A percentile compares a stretch with the other conserved stretches of the same genome.
These are phyloP conservation scores for Heliamphora exappendiculata DNA, from an alignment of 148 eudicot genomes.

Conservation along the genomic window DNA sequence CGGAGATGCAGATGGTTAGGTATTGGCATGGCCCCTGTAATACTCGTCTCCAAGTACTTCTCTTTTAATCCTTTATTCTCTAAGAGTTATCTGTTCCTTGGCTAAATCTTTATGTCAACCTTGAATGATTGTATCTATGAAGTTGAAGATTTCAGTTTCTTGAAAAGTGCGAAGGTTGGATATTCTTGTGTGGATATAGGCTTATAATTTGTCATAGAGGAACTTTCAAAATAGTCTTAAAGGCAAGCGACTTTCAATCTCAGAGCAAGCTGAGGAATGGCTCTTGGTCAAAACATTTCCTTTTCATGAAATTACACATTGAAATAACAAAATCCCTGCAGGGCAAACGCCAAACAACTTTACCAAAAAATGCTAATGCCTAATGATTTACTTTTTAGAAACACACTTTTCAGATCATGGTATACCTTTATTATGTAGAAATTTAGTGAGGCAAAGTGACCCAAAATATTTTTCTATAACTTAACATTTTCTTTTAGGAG, in stretches of 20 bases:
- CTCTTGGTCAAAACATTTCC: not conserved
- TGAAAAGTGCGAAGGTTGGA: not conserved
- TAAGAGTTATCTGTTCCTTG: not conserved
- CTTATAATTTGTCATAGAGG: not conserved
- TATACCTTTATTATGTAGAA: too few species aligned
- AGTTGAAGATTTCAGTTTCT: not conserved
- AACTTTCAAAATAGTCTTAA: not conserved
- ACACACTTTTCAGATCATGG: not conserved
- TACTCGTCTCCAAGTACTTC: not conserved
- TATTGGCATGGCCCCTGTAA: not conserved
- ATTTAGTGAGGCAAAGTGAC: too few species aligned
- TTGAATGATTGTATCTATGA: not conserved
- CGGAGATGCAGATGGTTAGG: not conserved
- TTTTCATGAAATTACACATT: not conserved
- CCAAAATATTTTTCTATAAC: too few species aligned
- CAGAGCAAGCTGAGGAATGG: not conserved
- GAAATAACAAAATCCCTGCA: not conserved
- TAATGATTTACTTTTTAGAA: not conserved
- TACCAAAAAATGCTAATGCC: not conserved
- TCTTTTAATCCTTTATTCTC: not conserved
- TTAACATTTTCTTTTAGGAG: too few species aligned
- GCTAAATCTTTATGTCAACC: not conserved
- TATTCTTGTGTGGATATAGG: not conserved
- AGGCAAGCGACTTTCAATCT: not conserved
- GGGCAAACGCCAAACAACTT: not conserved